Conservation (phyloP, 108 stramenopile species). For the Schizochytrium sp. region DNA sequence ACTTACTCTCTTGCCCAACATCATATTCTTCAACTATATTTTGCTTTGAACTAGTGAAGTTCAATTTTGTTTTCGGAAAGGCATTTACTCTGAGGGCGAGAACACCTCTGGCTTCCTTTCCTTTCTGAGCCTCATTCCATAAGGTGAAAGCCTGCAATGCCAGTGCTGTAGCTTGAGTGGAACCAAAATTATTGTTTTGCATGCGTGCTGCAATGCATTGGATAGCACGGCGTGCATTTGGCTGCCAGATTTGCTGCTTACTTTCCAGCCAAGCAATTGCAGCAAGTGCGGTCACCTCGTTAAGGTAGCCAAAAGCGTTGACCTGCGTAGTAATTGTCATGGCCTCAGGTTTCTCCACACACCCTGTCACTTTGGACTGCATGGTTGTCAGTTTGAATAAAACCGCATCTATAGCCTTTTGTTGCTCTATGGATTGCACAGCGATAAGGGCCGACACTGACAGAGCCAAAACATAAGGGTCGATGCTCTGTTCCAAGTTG, state of each 20-base stretch:
- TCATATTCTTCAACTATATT: not conserved
- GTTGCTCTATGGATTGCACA: not conserved
- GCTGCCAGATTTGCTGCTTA: not conserved
- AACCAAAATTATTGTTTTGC: not conserved
- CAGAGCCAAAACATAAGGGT: not conserved
- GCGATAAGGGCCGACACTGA: conserved; percentile 14
- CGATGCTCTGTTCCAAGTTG: not conserved
- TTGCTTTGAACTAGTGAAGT: not conserved
- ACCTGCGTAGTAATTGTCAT: not conserved
- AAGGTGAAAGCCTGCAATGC: conserved; percentile 17
- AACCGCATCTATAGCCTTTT: not conserved
- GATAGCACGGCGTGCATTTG: not conserved
- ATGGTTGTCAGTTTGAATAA: not conserved
- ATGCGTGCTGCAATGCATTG: not conserved
- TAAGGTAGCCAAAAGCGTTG: not conserved
- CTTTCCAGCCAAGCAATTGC: conserved; percentile 25
- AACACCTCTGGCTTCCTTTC: not conserved
- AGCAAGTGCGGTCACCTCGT: not conserved
- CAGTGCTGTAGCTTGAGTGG: conserved; percentile 23
- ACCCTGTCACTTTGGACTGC: not conserved
- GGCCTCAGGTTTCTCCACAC: not conserved
- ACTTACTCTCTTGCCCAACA: not conserved
- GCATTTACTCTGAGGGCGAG: not conserved
- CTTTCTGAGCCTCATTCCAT: not conserved
- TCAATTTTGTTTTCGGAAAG: not conserved